A percentile compares a stretch with the other conserved stretches of the same genome.
Conservation (phyloP, 1,284 basidiomycete species). For the Schizophyllum commune region DNA sequence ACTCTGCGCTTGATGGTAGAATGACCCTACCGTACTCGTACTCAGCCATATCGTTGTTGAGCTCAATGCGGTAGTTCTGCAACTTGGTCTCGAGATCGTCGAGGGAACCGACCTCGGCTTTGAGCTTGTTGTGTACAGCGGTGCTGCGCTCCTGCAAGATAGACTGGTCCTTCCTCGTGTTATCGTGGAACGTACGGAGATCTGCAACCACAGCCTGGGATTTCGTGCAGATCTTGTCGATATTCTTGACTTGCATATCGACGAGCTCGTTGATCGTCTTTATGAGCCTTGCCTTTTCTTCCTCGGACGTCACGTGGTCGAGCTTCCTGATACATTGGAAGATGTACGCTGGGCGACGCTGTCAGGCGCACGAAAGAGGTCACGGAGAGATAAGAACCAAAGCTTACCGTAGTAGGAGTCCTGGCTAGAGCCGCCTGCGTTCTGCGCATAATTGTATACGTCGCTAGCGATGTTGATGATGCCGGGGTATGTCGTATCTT, state of each 20-base stretch:
- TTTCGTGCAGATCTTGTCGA: not conserved
- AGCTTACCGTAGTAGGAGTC: not conserved
- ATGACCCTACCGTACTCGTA: not conserved
- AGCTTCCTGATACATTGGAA: not conserved
- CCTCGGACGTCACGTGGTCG: not conserved
- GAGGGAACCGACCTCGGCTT: not conserved
- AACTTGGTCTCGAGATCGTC: not conserved
- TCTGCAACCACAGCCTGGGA: not conserved
- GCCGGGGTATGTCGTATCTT: not conserved
- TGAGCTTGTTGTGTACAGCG: not conserved
- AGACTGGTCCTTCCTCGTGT: not conserved
- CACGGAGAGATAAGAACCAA: not conserved
- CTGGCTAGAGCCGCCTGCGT: not conserved
- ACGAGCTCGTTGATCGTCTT: not conserved
- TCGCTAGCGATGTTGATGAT: not conserved
- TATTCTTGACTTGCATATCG: not conserved
- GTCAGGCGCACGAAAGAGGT: not conserved
- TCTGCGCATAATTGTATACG: not conserved
- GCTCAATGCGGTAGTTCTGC: not conserved
- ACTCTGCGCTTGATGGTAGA: not conserved
- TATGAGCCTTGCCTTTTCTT: not conserved
- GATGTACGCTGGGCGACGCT: not conserved
- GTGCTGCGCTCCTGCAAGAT: not conserved
- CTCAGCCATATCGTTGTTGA: not conserved
- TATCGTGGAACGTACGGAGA: not conserved